Base-by-base conservation (phyloP, 495 filamentous ascomycete genomes). In the Penicillium angulare region DNA sequence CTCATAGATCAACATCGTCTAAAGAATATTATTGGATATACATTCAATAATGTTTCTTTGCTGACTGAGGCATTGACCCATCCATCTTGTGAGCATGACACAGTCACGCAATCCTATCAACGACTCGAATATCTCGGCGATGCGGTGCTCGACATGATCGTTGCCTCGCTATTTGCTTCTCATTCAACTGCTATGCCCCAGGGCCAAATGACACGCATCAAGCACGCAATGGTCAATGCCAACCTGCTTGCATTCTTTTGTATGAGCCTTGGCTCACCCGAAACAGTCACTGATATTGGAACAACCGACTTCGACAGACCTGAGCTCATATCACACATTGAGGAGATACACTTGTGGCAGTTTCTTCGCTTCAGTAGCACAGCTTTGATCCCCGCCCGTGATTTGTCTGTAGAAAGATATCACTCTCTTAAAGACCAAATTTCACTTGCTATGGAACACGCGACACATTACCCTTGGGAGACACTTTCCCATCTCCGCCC, bases 41-140 rank as follows among this genome's bases (percentile, higher is more conserved):
- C 56, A 0, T 98, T 97, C 73, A 73, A 55, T 0, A 84, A 90
- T 52, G 81, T 82, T 46, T 57, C 76, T 9, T 75, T 96, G 2
- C 74, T 96, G n/a, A 59, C 87, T 15, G 91, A 97, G 70, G 89
- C 92, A 2, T 74, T 95, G 24, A 97, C 91, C 0, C 93, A 97
- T 61, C 73, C 85, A 0, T 95, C 90, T 2, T 89, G 78, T 56
- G 72, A 68, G 29, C 65, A 71, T 34, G 72, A 80, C 45, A 59
- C 65, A n/a, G 62, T 65, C 7, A 69, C 69, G 1, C 73, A 81
- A 27, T 92, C 86, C 6, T 89, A 95, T 63, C 87, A 97, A 55
- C 84, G 92, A 0, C 78, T 97, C 12, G 93, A 98, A 63, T 97
- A 90, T 65, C 76, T 97, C 0, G 93, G 93, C 7, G 93, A 98